Evolutionary conservation across 2,329 filamentous ascomycete species (phyloP).

Genomic region (Stemphylium beticola): DNA sequence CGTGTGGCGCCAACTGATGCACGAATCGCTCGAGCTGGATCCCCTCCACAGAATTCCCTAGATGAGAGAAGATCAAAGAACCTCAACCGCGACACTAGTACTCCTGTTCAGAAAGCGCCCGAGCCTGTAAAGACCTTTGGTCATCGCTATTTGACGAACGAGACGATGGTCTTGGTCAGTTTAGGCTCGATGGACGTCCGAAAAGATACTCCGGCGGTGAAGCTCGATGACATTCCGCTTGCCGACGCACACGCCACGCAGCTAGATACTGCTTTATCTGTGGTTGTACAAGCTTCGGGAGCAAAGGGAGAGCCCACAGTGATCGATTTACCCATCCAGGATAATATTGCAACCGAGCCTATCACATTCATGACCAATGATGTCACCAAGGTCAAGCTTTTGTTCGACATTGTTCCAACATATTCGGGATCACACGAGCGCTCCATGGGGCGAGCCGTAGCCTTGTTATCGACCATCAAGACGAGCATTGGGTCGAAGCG

Average conservation of each 20-base stretch:
- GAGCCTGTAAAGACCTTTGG: constrained; percentile 95
- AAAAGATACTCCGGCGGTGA: constrained; percentile 80
- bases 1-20: constrained; percentile 36
- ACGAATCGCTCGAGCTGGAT: constrained; percentile 44
- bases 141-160: constrained; percentile 88
- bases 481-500: constrained; percentile 81
- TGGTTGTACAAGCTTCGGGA: constrained; percentile 85
- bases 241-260: constrained; percentile 89
- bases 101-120: constrained; percentile 55
- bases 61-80: constrained; percentile 53
- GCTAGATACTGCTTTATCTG: constrained; percentile 89
- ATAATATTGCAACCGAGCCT: constrained; percentile 91
- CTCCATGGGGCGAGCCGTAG: constrained; percentile 85
- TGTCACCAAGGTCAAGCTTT: constrained; percentile 78
- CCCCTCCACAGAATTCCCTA: constrained; percentile 64
- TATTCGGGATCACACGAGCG: constrained; percentile 84
- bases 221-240: constrained; percentile 85
- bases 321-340: constrained; percentile 90
- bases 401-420: constrained; percentile 95
- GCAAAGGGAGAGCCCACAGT: constrained; percentile 86
- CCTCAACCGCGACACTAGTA: constrained; percentile 48
- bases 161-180: constrained; percentile 89
- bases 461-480: constrained; percentile 84
- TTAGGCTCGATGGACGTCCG: constrained; percentile 94
- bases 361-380: constrained; percentile 86